These are phyloP conservation scores for Trametes coccinea DNA, from an alignment of 768 basidiomycete species.

Conservation along the genomic window DNA sequence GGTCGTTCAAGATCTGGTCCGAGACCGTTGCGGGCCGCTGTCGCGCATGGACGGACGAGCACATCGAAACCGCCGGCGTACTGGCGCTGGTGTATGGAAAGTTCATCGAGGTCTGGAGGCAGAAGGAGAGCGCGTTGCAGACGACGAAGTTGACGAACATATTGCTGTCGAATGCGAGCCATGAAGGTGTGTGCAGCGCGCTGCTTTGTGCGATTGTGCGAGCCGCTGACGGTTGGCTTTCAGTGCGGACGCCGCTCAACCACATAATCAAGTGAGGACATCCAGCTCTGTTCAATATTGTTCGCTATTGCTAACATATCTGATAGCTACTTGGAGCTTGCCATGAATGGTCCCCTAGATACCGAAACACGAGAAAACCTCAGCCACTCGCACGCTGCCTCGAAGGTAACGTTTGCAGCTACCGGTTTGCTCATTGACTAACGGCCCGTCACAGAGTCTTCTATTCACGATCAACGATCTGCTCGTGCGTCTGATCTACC, in stretches of 20 bases:
- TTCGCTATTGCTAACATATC: background rate
- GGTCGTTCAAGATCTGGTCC: constrained; percentile 78
- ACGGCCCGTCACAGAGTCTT: constrained; percentile 46
- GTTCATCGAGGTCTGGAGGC: constrained; percentile 87
- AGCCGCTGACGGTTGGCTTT: background rate
- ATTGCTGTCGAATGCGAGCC: constrained; percentile 77
- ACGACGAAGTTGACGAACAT: constrained; percentile 73
- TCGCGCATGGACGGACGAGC: constrained; percentile 78
- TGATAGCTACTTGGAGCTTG: constrained; percentile 72
- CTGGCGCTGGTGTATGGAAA: constrained; percentile 78
- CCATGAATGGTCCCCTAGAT: constrained; percentile 74
- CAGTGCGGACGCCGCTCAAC: constrained; percentile 75
- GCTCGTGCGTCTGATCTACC: constrained; percentile 41
- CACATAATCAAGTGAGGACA: constrained; percentile 75
- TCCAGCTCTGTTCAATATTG: background rate
- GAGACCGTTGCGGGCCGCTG: constrained; percentile 70
- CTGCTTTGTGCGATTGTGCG: background rate
- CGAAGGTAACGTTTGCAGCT: constrained; percentile 47
- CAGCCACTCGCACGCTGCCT: constrained; percentile 69
- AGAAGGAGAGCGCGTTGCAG: constrained; percentile 73
- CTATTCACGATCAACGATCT: constrained; percentile 85
- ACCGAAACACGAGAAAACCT: constrained; percentile 74
- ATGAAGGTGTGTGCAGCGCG: constrained; percentile 58
- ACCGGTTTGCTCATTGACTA: background rate
- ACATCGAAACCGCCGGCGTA: constrained; percentile 79